Evolutionary conservation across 2,329 filamentous ascomycete genomes (phyloP).

Genomic region (Bipolaris zeicola): DNA sequence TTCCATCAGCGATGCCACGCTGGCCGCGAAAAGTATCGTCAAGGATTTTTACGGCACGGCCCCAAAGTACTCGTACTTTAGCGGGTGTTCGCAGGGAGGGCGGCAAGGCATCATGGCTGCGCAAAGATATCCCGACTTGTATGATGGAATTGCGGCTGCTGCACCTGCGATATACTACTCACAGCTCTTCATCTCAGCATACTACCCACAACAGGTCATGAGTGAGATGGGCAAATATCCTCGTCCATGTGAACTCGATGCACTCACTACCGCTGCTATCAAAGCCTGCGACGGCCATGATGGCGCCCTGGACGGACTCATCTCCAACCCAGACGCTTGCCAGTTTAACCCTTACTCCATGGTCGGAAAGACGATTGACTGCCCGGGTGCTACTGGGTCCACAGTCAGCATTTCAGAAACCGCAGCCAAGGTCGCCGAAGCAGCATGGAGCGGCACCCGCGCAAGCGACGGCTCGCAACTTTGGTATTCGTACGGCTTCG

Average conservation of each 20-base stretch:
- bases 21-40: slow-evolving; percentile 24
- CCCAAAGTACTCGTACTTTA: slow-evolving; percentile 41
- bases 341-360: slow-evolving; percentile 27
- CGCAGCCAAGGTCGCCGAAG: slow-evolving; percentile 22
- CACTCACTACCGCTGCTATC: slow-evolving; percentile 23
- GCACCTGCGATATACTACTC: slow-evolving; percentile 34
- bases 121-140: slow-evolving; percentile 38
- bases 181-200: slow-evolving; percentile 12
- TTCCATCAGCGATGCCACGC: slow-evolving; percentile 38
- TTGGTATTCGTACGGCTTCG: slow-evolving; percentile 19
- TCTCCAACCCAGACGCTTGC: slow-evolving; percentile 29
- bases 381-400: slow-evolving; percentile 3
- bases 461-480: slow-evolving; percentile 20
- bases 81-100: slow-evolving; percentile 44
- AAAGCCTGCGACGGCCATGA: slow-evolving; percentile 32
- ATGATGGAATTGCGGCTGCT: slow-evolving; percentile 38
- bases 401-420: slow-evolving; percentile 7
- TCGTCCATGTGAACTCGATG: slow-evolving; percentile 32
- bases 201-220: no score
- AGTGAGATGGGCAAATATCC: slow-evolving; percentile 5
- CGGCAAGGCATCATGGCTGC: slow-evolving; percentile 41
- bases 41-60: slow-evolving; percentile 36
- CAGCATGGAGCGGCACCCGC: slow-evolving; percentile 23
- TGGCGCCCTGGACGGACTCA: slow-evolving; percentile 30
- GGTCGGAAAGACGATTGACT: slow-evolving; percentile 19